A percentile compares a stretch with the other conserved stretches of the same genome.
Evolutionary conservation across 192 early-diverging fungal genomes (phyloP).

Genomic region (Haplosporangium gracile): DNA sequence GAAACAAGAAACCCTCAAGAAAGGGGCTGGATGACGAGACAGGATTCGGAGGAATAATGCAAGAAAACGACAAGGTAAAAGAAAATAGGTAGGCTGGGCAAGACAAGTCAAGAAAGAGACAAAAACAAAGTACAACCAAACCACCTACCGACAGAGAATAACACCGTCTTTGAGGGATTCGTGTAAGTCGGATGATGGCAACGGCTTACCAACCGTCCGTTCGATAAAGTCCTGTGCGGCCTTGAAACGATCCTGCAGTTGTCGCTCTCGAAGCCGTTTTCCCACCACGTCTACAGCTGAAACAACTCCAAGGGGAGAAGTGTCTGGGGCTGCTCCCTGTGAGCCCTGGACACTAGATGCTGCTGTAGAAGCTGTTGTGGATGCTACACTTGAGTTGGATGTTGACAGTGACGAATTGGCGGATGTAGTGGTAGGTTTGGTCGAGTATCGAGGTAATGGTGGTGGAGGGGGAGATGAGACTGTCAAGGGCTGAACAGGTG

Average conservation of each 20-base stretch:
- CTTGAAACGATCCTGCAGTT: conserved; percentile 71
- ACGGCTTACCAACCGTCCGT: conserved; percentile 65
- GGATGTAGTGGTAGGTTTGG: conserved; percentile 14
- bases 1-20: not conserved
- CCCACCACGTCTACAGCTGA: conserved; percentile 46
- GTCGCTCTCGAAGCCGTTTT: conserved; percentile 67
- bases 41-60: conserved; percentile 7
- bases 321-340: not conserved
- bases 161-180: conserved; percentile 80
- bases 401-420: conserved; percentile 8
- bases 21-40: conserved; percentile 7
- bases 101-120: not conserved
- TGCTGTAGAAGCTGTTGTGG: not conserved
- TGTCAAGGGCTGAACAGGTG: not conserved
- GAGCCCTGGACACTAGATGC: conserved; percentile 6
- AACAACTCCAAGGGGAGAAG: not conserved
- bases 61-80: conserved; percentile 8
- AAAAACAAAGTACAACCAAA: not conserved
- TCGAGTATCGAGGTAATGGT: conserved; percentile 16
- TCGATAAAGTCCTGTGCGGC: conserved; percentile 76
- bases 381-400: not conserved
- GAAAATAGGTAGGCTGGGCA: conserved; percentile 16
- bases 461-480: conserved; percentile 8
- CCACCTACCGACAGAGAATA: conserved; percentile 77
- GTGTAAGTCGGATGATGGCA: conserved; percentile 70